Evolutionary conservation across 2,329 filamentous ascomycete genomes (phyloP).

Genomic region (Endoconidiophora polonica): DNA sequence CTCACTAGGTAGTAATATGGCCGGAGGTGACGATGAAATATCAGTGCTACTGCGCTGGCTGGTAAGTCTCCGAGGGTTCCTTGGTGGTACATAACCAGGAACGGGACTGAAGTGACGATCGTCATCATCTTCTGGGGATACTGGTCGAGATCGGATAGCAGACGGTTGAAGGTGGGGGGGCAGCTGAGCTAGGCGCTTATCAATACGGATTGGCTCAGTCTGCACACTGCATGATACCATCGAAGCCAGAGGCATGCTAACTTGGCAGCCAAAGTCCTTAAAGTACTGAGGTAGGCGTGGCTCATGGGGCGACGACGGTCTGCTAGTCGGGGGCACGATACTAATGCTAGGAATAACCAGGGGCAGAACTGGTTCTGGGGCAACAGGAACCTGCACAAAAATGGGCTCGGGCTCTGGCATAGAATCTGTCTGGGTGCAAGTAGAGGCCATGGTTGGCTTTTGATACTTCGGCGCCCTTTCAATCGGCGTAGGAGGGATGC

Average conservation of each 20-base stretch:
- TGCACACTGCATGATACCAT: constrained; percentile 37
- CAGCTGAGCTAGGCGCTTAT: constrained; percentile 57
- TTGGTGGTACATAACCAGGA: constrained; percentile 37
- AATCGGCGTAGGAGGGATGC: constrained; percentile 23
- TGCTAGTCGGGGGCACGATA: constrained; percentile 73
- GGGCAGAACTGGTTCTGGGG: constrained; percentile 13
- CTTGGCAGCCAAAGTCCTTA: constrained; percentile 73
- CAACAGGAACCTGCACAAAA: constrained; percentile 20
- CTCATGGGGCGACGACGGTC: constrained; percentile 61
- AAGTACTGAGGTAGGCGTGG: constrained; percentile 63
- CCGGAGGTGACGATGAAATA: constrained; percentile 32
- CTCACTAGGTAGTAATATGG: constrained; percentile 17
- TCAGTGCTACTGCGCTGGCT: constrained; percentile 30
- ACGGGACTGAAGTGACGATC: constrained; percentile 32
- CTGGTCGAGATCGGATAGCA: constrained; percentile 45
- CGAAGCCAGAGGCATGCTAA: constrained; percentile 25
- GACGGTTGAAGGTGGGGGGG: constrained; percentile 68
- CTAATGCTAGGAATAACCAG: constrained; percentile 68
- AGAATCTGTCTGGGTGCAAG: constrained; percentile 47
- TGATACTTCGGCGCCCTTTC: constrained; percentile 15
- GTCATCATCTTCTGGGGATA: constrained; percentile 30
- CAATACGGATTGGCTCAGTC: constrained; percentile 80
- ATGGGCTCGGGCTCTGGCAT: constrained; percentile 16
- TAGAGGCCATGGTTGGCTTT: constrained; percentile 30
- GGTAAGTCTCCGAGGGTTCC: constrained; percentile 41